phyloP scores from a whole-genome alignment of 108 stramenopile genomes.

The Skeletonema marinoi region DNA sequence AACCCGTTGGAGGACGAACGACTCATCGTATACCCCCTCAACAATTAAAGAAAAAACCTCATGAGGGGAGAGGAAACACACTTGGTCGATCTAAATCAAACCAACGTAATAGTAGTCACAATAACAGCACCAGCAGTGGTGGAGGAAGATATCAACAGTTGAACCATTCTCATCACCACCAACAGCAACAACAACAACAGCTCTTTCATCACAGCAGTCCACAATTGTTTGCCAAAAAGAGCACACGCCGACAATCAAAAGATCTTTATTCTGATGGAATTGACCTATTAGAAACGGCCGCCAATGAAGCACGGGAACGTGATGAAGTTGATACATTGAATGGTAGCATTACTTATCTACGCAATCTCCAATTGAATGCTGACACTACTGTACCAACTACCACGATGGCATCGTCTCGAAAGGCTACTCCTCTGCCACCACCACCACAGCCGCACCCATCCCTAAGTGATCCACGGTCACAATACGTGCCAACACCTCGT shows the following conservation, averaged over 20 bases:
- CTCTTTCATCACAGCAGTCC: not conserved
- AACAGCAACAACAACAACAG: not conserved
- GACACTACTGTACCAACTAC: not conserved
- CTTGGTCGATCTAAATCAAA: not conserved
- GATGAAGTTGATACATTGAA: slow-evolving; percentile 23
- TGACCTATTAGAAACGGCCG: slow-evolving; percentile 18
- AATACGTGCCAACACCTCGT: not conserved
- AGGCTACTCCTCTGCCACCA: slow-evolving; percentile 14
- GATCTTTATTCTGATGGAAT: slow-evolving; percentile 23
- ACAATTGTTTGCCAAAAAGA: not conserved
- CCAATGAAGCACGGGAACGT: slow-evolving; percentile 23
- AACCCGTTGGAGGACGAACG: not conserved
- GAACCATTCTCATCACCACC: not conserved
- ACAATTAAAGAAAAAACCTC: slow-evolving; percentile 16
- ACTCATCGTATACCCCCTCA: slow-evolving; percentile 14
- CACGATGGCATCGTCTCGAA: not conserved
- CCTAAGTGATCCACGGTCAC: not conserved
- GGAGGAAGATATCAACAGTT: not conserved
- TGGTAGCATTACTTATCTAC: slow-evolving; percentile 26
- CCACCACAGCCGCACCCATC: slow-evolving; percentile 6
- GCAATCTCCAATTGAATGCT: slow-evolving; percentile 11
- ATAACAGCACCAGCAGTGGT: not conserved
- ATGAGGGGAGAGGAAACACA: not conserved
- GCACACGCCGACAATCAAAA: not conserved
- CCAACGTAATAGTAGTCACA: not conserved